phyloP scores from a whole-genome alignment of 2,329 filamentous ascomycete genomes.

The Penicillium thymicola region DNA sequence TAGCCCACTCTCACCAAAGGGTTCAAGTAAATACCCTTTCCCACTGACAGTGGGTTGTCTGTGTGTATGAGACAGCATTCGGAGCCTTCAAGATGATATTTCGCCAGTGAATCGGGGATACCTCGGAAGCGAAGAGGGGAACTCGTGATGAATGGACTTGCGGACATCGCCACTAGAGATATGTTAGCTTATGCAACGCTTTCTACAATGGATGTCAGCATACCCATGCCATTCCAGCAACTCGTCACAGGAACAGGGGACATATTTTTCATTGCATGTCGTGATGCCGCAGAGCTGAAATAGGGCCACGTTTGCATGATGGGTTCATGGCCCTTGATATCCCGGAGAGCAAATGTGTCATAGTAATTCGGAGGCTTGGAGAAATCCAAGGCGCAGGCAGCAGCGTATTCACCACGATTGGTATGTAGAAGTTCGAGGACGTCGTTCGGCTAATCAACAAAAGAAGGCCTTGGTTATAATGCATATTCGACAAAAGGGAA shows the following conservation, averaged over 20 bases:
- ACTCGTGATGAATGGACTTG: constrained; percentile 20
- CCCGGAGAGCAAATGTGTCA: constrained; percentile 70
- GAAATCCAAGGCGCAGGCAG: constrained; percentile 70
- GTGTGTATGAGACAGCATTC: constrained; percentile 66
- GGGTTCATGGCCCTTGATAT: constrained; percentile 61
- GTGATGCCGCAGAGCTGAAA: constrained; percentile 50
- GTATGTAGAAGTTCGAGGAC: constrained; percentile 58
- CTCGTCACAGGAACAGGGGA: constrained; percentile 58
- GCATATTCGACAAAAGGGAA: neutral
- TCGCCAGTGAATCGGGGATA: constrained; percentile 58
- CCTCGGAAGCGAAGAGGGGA: constrained; percentile 60
- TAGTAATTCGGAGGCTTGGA: constrained; percentile 66
- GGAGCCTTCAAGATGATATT: constrained; percentile 61
- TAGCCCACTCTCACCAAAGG: constrained; percentile 42
- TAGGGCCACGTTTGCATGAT: constrained; percentile 67
- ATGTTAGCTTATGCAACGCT: constrained; percentile 6
- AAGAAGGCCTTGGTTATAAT: neutral
- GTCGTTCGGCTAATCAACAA: constrained; percentile 45
- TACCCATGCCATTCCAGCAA: constrained; percentile 66
- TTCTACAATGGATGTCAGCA: constrained; percentile 13
- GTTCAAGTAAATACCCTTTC: constrained; percentile 39
- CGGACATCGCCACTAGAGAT: constrained; percentile 25
- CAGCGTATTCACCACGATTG: constrained; percentile 58
- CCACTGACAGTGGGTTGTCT: constrained; percentile 34
- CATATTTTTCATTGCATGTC: constrained; percentile 53